Evolutionary conservation across 208 protist genomes (phyloP), one percentile per base, ranked within the genome.

Genomic region (Crithidia sp.): DNA sequence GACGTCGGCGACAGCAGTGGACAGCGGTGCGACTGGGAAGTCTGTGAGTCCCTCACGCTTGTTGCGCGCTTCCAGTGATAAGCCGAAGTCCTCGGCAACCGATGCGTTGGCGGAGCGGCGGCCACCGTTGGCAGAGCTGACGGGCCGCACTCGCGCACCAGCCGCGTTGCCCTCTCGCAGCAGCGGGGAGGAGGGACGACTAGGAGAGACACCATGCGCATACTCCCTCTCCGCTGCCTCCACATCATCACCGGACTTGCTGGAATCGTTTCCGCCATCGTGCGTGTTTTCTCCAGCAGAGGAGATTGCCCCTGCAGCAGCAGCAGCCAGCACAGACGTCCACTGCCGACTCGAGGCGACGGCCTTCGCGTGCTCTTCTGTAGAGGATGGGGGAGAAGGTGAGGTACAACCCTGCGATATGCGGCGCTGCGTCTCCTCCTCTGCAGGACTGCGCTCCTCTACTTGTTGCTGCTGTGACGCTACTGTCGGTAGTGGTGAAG

Each of bases 131-230:
- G 43, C 49, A 7, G 52, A 36, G 52, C 64, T 68, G 44, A 59
- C 40, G 16, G 64, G 64, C 4, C 64, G 64, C 36, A 68, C 3
- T 39, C 64, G 64, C 14, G 71, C 9, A 39, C 44, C 63, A 28
- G 63, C 45, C 8, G 71, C 63, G 63, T 54, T 28, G 47, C 71
- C 50, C 45, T 70, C 40, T 36, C 71, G 47, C 5, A 49, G 40
- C 39, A 40, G 64, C 28, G 28, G 28, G 28, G 28, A 28, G 28
- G 28, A 28, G 28, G 28, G 28, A 28, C 28, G 28, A 28, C 45
- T 7, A 49, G 45, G 2, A 49, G 12, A 0, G 0, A 7, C 9
- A 0, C 45, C 9, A 0, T 49, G 45, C 45, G 0, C 45, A 13
- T 49, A 14, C 45, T 49, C 45, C 7, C 12, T 13, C 45, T 49